Evolutionary conservation across 2,329 filamentous ascomycete species (phyloP).

Genomic region (Calycina marina): DNA sequence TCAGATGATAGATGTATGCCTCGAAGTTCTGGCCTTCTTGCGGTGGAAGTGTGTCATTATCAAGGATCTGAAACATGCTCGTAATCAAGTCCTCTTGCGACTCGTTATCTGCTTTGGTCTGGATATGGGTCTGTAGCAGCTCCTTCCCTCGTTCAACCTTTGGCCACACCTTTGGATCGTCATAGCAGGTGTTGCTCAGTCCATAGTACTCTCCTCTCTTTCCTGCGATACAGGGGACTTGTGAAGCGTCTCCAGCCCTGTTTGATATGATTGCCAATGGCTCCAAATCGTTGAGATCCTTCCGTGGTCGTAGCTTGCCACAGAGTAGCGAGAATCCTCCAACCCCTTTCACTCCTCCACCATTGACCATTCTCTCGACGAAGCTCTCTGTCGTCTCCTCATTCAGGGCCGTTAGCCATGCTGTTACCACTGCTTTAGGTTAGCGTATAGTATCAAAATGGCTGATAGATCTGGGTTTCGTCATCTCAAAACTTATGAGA

Average conservation of each 20-base stretch:
- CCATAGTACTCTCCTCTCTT: slow-evolving; percentile 38
- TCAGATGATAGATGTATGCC: slow-evolving; percentile 37
- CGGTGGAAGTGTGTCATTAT: slow-evolving; percentile 37
- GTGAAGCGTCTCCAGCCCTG: slow-evolving; percentile 34
- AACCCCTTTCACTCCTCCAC: slow-evolving; percentile 39
- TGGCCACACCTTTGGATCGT: slow-evolving; percentile 39
- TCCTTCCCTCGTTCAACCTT: slow-evolving; percentile 39
- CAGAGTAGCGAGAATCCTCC: slow-evolving; percentile 55
- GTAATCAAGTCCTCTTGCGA: slow-evolving; percentile 35
- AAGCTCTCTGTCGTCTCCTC: slow-evolving; percentile 34
- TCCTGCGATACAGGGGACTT: slow-evolving; percentile 44
- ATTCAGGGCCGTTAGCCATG: slow-evolving; percentile 39
- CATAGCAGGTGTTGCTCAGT: slow-evolving; percentile 47
- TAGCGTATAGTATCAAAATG: no score
- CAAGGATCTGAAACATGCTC: slow-evolving; percentile 38
- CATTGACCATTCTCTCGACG: slow-evolving; percentile 36
- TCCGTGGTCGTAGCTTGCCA: slow-evolving; percentile 35
- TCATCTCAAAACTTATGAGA: no score
- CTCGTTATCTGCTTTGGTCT: slow-evolving; percentile 25
- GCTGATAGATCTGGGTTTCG: no score
- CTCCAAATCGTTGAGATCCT: slow-evolving; percentile 22
- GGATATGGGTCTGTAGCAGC: slow-evolving; percentile 24
- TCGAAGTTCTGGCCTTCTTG: slow-evolving; percentile 29
- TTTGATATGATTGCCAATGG: slow-evolving; percentile 49
- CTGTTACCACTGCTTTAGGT: slow-evolving; percentile 49